phyloP scores from a whole-genome alignment of 441 rosid genomes.

The Macaranga tanarius region DNA sequence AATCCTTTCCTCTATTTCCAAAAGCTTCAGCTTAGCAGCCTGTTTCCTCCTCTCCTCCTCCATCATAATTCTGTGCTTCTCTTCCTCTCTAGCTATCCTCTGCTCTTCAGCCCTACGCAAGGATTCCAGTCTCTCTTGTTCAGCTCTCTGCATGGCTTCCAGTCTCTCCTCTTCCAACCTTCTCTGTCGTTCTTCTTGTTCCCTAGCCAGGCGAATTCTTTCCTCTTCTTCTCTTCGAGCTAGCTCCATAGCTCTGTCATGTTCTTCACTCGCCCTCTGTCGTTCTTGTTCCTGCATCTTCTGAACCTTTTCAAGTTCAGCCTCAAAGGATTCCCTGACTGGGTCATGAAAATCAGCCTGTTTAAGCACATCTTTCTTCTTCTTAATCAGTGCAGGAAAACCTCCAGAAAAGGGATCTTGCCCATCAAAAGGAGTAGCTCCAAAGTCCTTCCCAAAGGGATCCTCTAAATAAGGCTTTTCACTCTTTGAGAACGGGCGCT shows the following conservation, averaged over 20 bases:
- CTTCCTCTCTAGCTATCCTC: conserved; percentile 90
- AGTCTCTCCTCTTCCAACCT: conserved; percentile 84
- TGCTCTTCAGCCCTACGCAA: conserved; percentile 73
- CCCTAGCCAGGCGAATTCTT: conserved; percentile 65
- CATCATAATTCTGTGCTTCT: conserved; percentile 62
- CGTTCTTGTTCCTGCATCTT: conserved; percentile 94
- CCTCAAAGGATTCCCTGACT: conserved; percentile 95
- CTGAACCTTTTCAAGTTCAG: conserved; percentile 97
- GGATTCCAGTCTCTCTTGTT: conserved; percentile 77
- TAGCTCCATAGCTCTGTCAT: conserved; percentile 77
- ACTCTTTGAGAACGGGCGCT: conserved; percentile 50
- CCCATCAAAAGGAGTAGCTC: conserved; percentile 57
- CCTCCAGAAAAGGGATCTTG: conserved; percentile 66
- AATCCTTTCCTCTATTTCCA: conserved; percentile 90
- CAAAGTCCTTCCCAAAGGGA: conserved; percentile 61
- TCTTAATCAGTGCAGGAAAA: conserved; percentile 69
- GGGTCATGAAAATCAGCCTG: conserved; percentile 90
- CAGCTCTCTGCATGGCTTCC: conserved; percentile 87
- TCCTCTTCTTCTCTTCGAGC: conserved; percentile 91
- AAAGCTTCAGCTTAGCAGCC: conserved; percentile 91
- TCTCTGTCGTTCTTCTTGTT: conserved; percentile 70
- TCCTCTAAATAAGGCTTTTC: conserved; percentile 73
- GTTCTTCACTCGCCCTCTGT: conserved; percentile 66
- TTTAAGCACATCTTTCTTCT: conserved; percentile 72
- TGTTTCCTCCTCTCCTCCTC: conserved; percentile 98